Evolutionary conservation across 106 monocot genomes (phyloP).

Genomic region (Triglochin maritima): DNA sequence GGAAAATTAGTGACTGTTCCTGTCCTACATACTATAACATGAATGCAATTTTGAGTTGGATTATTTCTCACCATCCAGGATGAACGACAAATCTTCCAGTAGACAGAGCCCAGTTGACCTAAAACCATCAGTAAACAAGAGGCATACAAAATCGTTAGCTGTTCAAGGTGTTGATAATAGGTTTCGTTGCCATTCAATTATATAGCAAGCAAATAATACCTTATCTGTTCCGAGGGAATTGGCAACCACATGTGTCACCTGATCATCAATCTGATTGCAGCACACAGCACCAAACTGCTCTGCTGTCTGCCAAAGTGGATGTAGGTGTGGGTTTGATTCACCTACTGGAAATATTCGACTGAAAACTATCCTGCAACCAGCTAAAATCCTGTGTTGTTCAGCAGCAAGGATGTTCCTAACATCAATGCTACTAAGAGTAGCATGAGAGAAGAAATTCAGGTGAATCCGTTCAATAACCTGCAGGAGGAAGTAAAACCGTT

Average conservation of each 20-base stretch:
- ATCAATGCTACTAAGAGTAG: slow-evolving; percentile 50
- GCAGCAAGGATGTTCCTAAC: slow-evolving; percentile 83
- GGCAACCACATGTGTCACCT: slow-evolving; percentile 96
- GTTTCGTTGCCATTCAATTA: not conserved
- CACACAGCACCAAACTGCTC: slow-evolving; percentile 96
- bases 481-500: not conserved
- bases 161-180: not conserved
- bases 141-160: too few relatives aligned
- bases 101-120: slow-evolving; percentile 94
- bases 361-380: slow-evolving; percentile 83
- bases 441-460: slow-evolving; percentile 70
- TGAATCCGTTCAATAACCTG: slow-evolving; percentile 93
- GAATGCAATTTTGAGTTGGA: not conserved
- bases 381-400: slow-evolving; percentile 72
- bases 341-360: slow-evolving; percentile 93
- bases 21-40: not conserved
- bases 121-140: slow-evolving; percentile 1
- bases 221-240: slow-evolving; percentile 89
- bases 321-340: slow-evolving; percentile 73
- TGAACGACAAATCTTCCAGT: slow-evolving; percentile 80
- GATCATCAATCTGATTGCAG: slow-evolving; percentile 78
- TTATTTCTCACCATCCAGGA: slow-evolving; percentile 76
- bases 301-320: slow-evolving; percentile 89
- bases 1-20: not conserved
- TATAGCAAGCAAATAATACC: slow-evolving; percentile 25